A percentile compares a stretch with the other conserved stretches of the same genome.
Conservation (phyloP, 2,329 filamentous ascomycete genomes). For the Curvularia eragrostidis region DNA sequence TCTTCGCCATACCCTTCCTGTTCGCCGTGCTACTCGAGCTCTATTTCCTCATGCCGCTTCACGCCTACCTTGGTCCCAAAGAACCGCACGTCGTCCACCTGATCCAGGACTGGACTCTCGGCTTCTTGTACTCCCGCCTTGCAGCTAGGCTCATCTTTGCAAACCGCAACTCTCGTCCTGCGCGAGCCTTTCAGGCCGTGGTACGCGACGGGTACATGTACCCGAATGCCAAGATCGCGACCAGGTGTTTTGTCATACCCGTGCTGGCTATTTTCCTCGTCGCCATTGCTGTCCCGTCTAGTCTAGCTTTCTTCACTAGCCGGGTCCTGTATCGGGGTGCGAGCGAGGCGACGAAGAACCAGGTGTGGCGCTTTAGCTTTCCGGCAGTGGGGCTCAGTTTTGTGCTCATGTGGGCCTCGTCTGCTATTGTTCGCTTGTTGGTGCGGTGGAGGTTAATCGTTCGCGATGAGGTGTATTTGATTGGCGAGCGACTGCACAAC, state of each 20-base stretch:
- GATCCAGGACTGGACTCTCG: slow-evolving; percentile 92
- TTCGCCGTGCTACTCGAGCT: slow-evolving; percentile 83
- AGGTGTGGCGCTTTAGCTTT: slow-evolving; percentile 73
- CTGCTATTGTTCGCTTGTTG: slow-evolving; percentile 63
- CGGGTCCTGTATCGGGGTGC: slow-evolving; percentile 45
- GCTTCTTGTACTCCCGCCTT: slow-evolving; percentile 87
- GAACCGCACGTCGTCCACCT: slow-evolving; percentile 77
- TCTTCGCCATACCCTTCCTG: slow-evolving; percentile 80
- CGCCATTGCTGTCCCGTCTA: slow-evolving; percentile 70
- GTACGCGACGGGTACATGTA: slow-evolving; percentile 74
- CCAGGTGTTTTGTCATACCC: slow-evolving; percentile 85
- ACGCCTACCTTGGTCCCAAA: slow-evolving; percentile 68
- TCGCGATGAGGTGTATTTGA: slow-evolving; percentile 92
- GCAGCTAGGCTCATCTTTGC: slow-evolving; percentile 72
- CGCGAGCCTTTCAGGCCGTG: slow-evolving; percentile 76
- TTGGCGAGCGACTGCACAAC: slow-evolving; percentile 94
- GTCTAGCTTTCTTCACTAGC: slow-evolving; percentile 62
- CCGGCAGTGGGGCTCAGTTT: slow-evolving; percentile 64
- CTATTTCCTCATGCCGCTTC: slow-evolving; percentile 85
- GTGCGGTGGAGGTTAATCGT: slow-evolving; percentile 81
- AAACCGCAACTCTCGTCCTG: slow-evolving; percentile 72
- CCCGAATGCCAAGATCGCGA: slow-evolving; percentile 80
- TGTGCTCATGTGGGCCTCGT: slow-evolving; percentile 59
- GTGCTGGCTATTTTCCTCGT: slow-evolving; percentile 65
- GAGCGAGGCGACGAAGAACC: slow-evolving; percentile 59